Percentiles rank a stretch among this genome's conserved stretches.
phyloP scores from a whole-genome alignment of 805 yeast species.

The Starmera pachycereana region DNA sequence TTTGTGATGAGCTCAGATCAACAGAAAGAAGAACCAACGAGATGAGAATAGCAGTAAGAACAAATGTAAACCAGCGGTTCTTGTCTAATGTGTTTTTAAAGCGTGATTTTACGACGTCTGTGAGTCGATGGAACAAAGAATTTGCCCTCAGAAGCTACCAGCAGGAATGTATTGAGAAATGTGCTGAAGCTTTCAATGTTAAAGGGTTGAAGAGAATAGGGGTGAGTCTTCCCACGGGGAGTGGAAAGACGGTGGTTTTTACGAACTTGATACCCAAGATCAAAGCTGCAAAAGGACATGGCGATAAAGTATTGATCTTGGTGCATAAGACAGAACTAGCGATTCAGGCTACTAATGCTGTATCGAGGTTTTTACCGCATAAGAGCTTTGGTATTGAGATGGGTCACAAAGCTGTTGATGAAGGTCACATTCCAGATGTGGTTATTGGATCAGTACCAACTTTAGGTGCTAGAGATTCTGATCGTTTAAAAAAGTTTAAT shows the following conservation, averaged over 20 bases:
- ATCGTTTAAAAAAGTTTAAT: conserved; percentile 41
- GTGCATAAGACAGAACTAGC: conserved; percentile 81
- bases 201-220: conserved; percentile 50
- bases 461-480: conserved; percentile 28
- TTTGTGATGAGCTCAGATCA: too few relatives aligned
- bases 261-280: conserved; percentile 42
- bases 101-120: too few relatives aligned
- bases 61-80: too few relatives aligned
- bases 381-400: conserved; percentile 56
- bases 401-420: conserved; percentile 33
- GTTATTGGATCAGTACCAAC: conserved; percentile 74
- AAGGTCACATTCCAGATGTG: conserved; percentile 42
- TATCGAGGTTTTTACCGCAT: conserved; percentile 37
- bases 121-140: neutral
- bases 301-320: conserved; percentile 40
- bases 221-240: conserved; percentile 86
- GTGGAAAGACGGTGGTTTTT: conserved; percentile 85
- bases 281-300: conserved; percentile 20
- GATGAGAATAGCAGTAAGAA: too few relatives aligned
- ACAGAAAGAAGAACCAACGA: too few relatives aligned
- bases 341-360: conserved; percentile 49
- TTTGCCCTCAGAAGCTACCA: conserved; percentile 46
- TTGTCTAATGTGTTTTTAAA: too few relatives aligned
- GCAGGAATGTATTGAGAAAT: conserved; percentile 50
- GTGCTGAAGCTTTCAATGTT: conserved; percentile 34